Evolutionary conservation across 1,139 yeast genomes (phyloP), one percentile per base, ranked within the genome.

Genomic region (Candida labiduridarum): DNA sequence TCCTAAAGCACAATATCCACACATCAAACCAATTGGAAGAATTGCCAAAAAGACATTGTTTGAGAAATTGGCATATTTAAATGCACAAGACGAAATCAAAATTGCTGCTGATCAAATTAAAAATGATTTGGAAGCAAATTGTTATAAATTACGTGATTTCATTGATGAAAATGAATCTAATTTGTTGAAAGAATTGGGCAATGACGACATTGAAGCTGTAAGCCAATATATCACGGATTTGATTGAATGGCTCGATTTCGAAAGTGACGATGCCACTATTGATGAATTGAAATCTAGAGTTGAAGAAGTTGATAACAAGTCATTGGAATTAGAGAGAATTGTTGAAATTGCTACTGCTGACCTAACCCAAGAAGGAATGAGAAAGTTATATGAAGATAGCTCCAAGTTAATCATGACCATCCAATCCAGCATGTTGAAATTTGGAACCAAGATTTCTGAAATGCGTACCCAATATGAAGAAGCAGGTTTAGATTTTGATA

Each of bases 171-270:
- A 82, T 36, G 79, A 77, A 38, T 73, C 69, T 1, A 66, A 65
- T 1, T 55, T 72, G 7, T 73, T 76, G 9, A 59, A 64, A 10
- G 71, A 70, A 11, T 58, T 78, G 16, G 47, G 75, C 2, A 71
- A 67, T 4, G 62, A 63, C 9, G 72, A 79, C 5, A 57, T 74
- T 1, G 62, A 64, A 0, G 57, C 57, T 9, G 59, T 63, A 39
- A 55, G 60, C 30, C 42, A 55, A 3, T 56, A 58, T 34, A 78
- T 86, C 1, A 56, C 71, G 30, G 85, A 83, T 22, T 69, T 77
- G 22, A 69, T 87, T 47, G 95, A 87, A 55, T 89, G 96, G 96
- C 71, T 90, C 36, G 96, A 89, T 49, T 84, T 80, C 57, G 92
- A 85, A 19, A 80, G 89, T 49, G 88, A 83, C 50, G 74, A 72